These are phyloP conservation scores for Mrakia gelida DNA, from an alignment of 768 basidiomycete genomes.

Conservation along the genomic window DNA sequence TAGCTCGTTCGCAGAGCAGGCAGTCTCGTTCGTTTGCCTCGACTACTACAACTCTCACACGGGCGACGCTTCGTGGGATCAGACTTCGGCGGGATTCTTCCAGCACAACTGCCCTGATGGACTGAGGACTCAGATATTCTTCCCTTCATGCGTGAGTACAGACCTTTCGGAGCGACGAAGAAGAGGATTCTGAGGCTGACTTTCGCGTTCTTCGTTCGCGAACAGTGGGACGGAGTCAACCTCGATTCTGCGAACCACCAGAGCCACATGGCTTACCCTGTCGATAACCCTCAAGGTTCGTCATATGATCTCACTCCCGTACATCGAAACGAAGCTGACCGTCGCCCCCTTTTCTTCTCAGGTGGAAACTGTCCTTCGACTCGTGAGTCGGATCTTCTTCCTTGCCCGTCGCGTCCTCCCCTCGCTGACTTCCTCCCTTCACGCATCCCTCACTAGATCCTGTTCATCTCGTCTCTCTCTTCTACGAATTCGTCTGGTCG, in stretches of 20 bases:
- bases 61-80: conserved; percentile 40
- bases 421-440: not conserved
- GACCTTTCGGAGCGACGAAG: too few relatives aligned
- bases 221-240: conserved; percentile 45
- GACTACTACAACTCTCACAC: conserved; percentile 37
- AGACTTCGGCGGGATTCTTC: conserved; percentile 44
- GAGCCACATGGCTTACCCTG: conserved; percentile 45
- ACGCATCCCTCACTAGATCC: conserved; percentile 33
- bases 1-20: conserved; percentile 46
- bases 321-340: not conserved
- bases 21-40: conserved; percentile 50
- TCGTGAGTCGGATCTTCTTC: not conserved
- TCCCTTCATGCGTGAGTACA: conserved; percentile 37
- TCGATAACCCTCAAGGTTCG: conserved; percentile 22
- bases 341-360: not conserved
- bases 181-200: not conserved
- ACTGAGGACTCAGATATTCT: conserved; percentile 46
- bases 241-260: conserved; percentile 45
- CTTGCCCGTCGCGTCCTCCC: not conserved
- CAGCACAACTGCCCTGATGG: conserved; percentile 44
- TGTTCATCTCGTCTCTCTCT: conserved; percentile 43
- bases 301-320: not conserved
- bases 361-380: conserved; percentile 28
- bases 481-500: conserved; percentile 46
- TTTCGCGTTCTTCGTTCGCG: conserved; percentile 28